A percentile compares a stretch with the other conserved stretches of the same genome.
These are phyloP conservation scores for Fusarium sp. DNA, from an alignment of 2,329 filamentous ascomycete genomes.

Conservation along the genomic window DNA sequence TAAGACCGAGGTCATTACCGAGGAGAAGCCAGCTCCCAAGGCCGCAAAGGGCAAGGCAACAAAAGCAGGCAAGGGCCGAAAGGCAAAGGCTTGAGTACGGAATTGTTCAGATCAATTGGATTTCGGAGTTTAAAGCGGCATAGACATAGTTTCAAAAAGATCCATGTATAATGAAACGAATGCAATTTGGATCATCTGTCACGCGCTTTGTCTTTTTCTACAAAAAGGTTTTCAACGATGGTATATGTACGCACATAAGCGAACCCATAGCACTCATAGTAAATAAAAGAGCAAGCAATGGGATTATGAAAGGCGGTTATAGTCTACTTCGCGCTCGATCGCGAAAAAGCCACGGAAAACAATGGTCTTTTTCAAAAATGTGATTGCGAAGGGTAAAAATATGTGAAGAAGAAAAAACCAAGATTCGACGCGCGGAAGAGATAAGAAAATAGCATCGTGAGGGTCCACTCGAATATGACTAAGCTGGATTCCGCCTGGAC, in stretches of 20 bases:
- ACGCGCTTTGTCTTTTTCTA: slow-evolving; percentile 6
- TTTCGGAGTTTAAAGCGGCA: slow-evolving; percentile 41
- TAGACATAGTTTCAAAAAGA: slow-evolving; percentile 39
- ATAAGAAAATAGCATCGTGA: slow-evolving; percentile 11
- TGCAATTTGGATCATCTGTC: slow-evolving; percentile 33
- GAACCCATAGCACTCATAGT: slow-evolving; percentile 65
- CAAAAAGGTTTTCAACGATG: neutral
- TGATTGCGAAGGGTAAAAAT: slow-evolving; percentile 57
- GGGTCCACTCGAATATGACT: slow-evolving; percentile 38
- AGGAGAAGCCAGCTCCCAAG: slow-evolving; percentile 42
- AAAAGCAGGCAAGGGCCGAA: slow-evolving; percentile 46
- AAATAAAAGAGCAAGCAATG: slow-evolving; percentile 56
- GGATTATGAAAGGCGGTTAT: slow-evolving; percentile 69
- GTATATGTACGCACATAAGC: slow-evolving; percentile 68
- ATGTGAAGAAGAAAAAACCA: slow-evolving; percentile 52
- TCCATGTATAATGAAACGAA: slow-evolving; percentile 45
- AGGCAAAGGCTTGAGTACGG: slow-evolving; percentile 50
- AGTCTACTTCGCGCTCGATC: slow-evolving; percentile 63
- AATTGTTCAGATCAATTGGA: slow-evolving; percentile 30
- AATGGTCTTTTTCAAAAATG: slow-evolving; percentile 48
- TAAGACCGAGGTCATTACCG: slow-evolving; percentile 40
- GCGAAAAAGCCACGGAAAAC: slow-evolving; percentile 55
- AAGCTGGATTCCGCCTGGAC: slow-evolving; percentile 10
- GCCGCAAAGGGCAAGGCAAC: slow-evolving; percentile 40
- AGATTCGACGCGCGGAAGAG: slow-evolving; percentile 1